phyloP scores from a whole-genome alignment of 192 early-diverging fungal genomes.

The Coemansia sp. region DNA sequence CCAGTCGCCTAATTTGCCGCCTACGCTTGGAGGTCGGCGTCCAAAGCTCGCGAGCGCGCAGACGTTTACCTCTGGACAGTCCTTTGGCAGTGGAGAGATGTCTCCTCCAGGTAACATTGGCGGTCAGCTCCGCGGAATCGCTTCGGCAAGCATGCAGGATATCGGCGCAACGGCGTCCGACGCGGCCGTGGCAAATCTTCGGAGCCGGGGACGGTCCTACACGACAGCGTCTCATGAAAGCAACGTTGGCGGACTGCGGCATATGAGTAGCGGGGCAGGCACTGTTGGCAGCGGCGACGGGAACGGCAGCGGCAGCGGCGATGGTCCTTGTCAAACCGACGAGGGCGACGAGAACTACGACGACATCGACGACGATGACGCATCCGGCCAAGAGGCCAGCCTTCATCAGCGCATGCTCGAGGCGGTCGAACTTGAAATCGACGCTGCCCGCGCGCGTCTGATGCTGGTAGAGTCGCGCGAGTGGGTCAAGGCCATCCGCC shows the following conservation, averaged over 20 bases:
- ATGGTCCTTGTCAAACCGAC: slow-evolving; percentile 3
- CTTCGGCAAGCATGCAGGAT: slow-evolving; percentile 20
- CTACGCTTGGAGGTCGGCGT: neutral
- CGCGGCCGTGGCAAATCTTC: neutral
- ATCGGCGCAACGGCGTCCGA: slow-evolving; percentile 15
- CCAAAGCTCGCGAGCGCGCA: slow-evolving; percentile 11
- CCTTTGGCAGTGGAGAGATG: neutral
- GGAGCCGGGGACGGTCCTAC: slow-evolving; percentile 7
- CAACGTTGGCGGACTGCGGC: slow-evolving; percentile 5
- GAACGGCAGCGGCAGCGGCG: slow-evolving; percentile 2
- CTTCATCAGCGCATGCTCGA: slow-evolving; percentile 22
- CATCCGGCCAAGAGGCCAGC: neutral
- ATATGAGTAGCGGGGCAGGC: slow-evolving; percentile 4
- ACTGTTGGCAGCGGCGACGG: slow-evolving; percentile 6
- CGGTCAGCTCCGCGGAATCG: slow-evolving; percentile 11
- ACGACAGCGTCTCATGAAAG: slow-evolving; percentile 6
- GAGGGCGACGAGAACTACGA: slow-evolving; percentile 20
- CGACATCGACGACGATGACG: slow-evolving; percentile 8
- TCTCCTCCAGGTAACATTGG: slow-evolving; percentile 2
- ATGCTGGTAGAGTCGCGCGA: slow-evolving; percentile 39
- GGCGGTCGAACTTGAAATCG: slow-evolving; percentile 31
- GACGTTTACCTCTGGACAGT: slow-evolving; percentile 17
- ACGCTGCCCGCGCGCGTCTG: slow-evolving; percentile 34
- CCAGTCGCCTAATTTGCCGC: neutral
- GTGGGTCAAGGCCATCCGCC: slow-evolving; percentile 48